Percentiles rank a stretch among this genome's conserved stretches.
Evolutionary conservation across 352 stramenopile species (phyloP).

Genomic region (Phytophthora fragariaefolia): DNA sequence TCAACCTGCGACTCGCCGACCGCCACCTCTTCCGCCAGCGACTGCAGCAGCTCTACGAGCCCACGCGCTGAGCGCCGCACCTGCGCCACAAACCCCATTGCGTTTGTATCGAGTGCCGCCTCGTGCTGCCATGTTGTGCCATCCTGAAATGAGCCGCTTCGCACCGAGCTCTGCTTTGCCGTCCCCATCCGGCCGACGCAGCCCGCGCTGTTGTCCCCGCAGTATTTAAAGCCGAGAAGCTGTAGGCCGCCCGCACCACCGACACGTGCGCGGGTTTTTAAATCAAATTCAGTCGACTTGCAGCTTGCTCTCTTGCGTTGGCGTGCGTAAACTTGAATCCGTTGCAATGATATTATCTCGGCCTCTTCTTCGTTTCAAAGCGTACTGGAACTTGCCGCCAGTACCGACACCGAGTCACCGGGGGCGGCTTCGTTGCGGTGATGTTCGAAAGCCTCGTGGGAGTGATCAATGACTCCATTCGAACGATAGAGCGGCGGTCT

Average conservation of each 20-base stretch:
- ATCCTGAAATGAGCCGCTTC: constrained; percentile 14
- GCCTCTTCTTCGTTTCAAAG: not conserved
- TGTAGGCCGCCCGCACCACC: constrained; percentile 1
- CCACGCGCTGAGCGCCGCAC: constrained; percentile 31
- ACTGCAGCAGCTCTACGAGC: constrained; percentile 54
- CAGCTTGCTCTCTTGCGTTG: not conserved
- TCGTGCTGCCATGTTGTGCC: constrained; percentile 15
- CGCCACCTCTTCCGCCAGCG: constrained; percentile 52
- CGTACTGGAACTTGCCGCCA: no score
- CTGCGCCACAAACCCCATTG: constrained; percentile 11
- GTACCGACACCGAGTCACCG: not conserved
- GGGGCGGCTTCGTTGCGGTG: not conserved
- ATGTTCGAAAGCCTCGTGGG: not conserved
- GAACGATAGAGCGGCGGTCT: constrained; percentile 18
- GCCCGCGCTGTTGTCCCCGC: not conserved
- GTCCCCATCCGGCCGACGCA: constrained; percentile 2
- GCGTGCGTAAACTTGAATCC: not conserved
- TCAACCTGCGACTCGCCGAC: constrained; percentile 49
- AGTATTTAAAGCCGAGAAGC: constrained; percentile 40
- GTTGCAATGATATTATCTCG: no score
- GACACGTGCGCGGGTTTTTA: not conserved
- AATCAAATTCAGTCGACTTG: constrained; percentile 1
- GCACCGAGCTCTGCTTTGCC: constrained; percentile 3
- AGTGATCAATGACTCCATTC: constrained; percentile 7
- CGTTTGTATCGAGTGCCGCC: constrained; percentile 33